Base-by-base conservation (phyloP, 2,329 filamentous ascomycete species). In the Arthroderma sp. region DNA sequence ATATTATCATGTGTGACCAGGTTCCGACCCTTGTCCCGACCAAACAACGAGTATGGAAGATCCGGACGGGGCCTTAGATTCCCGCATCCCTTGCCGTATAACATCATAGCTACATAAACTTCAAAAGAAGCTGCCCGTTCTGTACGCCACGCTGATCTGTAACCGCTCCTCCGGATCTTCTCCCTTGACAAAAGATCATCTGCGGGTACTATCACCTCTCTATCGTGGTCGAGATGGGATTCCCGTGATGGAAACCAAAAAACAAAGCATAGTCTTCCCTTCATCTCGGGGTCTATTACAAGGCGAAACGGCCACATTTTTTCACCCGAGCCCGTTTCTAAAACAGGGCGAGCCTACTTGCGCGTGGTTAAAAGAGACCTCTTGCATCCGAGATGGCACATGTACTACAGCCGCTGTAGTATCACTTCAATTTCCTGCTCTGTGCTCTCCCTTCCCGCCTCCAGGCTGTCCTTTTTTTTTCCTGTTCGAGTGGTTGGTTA, bases 81-180 rank as follows among this genome's bases (percentile, higher is more conserved):
- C 37, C 32, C 30, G n/a, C 22, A 31, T 32, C 44, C 47, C 39
- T 49, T 33, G 10, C 38, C 38, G 27, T 30, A 44, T 44, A 37
- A 34, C 32, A 43, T 40, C 30, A 47, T 39, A 44, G 28, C 29
- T 27, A 38, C 36, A 41, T 38, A 46, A 41, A 41, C 38, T 41
- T 46, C 47, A 49, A 42, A 40, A 15, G 15, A 22, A 22, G 15
- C 15, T 44, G 40, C 36, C 44, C 41, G 43, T 39, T 38, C 29
- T 30, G 29, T 42, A 41, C 32, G 47, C 47, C 47, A 49, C 42
- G 45, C 39, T 45, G 44, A 42, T 47, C 47, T 29, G 44, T 44
- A 44, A 49, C 47, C 47, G 33, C 37, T 42, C 44, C 38, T 22
- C 42, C 47, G 47, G 47, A 41, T 36, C 36, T 43, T 37, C 42